Evolutionary conservation across 2,329 filamentous ascomycete genomes (phyloP), one percentile per base, ranked within the genome.

Genomic region (Cladophialophora carrionii): DNA sequence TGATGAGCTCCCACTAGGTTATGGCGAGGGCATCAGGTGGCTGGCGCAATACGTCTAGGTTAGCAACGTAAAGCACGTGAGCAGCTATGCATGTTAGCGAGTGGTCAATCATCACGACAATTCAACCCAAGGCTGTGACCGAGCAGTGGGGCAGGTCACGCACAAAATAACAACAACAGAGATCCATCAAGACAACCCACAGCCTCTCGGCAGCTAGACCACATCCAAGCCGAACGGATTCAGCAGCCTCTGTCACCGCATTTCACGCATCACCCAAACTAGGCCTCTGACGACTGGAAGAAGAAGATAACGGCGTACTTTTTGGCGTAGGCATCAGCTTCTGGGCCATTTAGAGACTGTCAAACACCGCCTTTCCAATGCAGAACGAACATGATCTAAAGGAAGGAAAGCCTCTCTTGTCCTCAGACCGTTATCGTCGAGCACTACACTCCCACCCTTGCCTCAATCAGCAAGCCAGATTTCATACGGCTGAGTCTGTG

Each of bases 11-110:
- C n/a, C 37, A 20, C n/a, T 71, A 89, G 87, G 90, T 71, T 96
- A 96, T 78, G 91, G 91, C 61, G 92, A 96, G 73, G 92, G 86
- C 73, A 94, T 96, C 80, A 87, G 91, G 82, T 96, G 92, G 92
- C 80, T 96, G 80, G 91, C 91, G 63, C 92, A 96, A 84, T 96
- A 96, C 76, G 91, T 96, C 77, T 96, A 89, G 83, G 37, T 17
- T 17, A 20, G 14, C 37, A 8, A 43, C n/a, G 6, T 14, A 43
- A 20, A 14, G n/a, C 37, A 43, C 37, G 37, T 17, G 37, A 43
- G 37, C 37, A 20, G 14, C 17, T 41, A 17, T 14, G 3, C 34
- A 14, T 1, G 14, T 6, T 8, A 43, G 37, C 37, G 10, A 43
- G 14, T 5, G 17, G 4, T 43, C 17, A n/a, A 43, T n/a, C 17